A percentile compares a stretch with the other conserved stretches of the same genome.
These are phyloP conservation scores for Tolypocladium capitatum DNA, from an alignment of 2,329 filamentous ascomycete species.

Conservation along the genomic window DNA sequence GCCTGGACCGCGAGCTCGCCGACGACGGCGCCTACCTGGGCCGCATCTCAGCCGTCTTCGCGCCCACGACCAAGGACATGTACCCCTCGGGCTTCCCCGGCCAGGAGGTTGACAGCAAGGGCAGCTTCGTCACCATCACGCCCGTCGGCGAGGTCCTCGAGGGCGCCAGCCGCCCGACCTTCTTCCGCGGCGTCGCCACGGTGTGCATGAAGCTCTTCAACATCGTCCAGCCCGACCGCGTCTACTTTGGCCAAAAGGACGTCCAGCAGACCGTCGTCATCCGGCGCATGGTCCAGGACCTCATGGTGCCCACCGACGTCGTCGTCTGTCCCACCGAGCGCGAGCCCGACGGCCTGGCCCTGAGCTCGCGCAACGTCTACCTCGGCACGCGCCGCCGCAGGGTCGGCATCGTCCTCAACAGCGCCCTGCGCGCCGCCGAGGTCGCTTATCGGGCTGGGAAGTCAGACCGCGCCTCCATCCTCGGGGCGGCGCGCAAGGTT, in stretches of 20 bases:
- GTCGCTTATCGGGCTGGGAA: slow-evolving; percentile 42
- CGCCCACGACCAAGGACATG: slow-evolving; percentile 70
- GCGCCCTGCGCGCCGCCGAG: slow-evolving; percentile 59
- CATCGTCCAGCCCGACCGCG: slow-evolving; percentile 46
- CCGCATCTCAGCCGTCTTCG: slow-evolving; percentile 70
- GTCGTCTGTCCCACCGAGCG: slow-evolving; percentile 62
- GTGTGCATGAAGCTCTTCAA: slow-evolving; percentile 72
- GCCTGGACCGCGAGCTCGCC: slow-evolving; percentile 62
- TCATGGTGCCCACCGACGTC: slow-evolving; percentile 65
- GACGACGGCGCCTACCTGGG: slow-evolving; percentile 46
- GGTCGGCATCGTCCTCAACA: slow-evolving; percentile 59
- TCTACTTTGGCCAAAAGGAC: slow-evolving; percentile 96
- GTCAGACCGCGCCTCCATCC: slow-evolving; percentile 49
- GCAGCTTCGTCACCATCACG: slow-evolving; percentile 84
- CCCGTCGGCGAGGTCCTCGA: slow-evolving; percentile 73
- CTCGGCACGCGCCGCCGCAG: slow-evolving; percentile 61
- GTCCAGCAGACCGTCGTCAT: slow-evolving; percentile 92
- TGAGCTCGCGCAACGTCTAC: slow-evolving; percentile 91
- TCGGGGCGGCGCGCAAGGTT: slow-evolving; percentile 56
- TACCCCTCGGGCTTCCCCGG: slow-evolving; percentile 70
- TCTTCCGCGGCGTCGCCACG: slow-evolving; percentile 92
- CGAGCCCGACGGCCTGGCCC: slow-evolving; percentile 69
- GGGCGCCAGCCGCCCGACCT: slow-evolving; percentile 75
- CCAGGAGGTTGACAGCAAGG: slow-evolving; percentile 61
- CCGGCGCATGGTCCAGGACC: slow-evolving; percentile 73